These are phyloP conservation scores for Pichia nanzhaoensis DNA, from an alignment of 805 yeast genomes.

Conservation along the genomic window DNA sequence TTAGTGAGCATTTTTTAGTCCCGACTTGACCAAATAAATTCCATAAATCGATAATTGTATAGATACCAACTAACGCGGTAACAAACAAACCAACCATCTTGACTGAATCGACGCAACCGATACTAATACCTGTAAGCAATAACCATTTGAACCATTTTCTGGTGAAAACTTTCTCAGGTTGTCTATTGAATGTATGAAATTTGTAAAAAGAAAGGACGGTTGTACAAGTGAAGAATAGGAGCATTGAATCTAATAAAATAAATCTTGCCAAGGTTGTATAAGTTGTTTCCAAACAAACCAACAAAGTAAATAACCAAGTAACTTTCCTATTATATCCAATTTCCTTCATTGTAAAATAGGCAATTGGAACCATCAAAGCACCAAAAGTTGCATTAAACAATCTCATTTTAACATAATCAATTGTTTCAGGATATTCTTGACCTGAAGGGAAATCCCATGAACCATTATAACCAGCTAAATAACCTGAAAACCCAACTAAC, in stretches of 20 bases:
- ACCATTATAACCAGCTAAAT: constrained; percentile 81
- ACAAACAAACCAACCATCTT: constrained; percentile 96
- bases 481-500: constrained; percentile 73
- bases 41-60: constrained; percentile 89
- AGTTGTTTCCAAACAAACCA: constrained; percentile 78
- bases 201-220: constrained; percentile 67
- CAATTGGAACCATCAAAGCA: constrained; percentile 77
- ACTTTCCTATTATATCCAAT: constrained; percentile 67
- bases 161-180: constrained; percentile 44
- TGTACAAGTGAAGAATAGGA: constrained; percentile 81
- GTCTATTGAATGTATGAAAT: constrained; percentile 55
- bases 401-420: constrained; percentile 82
- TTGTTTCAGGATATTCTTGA: constrained; percentile 61
- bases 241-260: constrained; percentile 86
- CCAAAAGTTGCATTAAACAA: constrained; percentile 80
- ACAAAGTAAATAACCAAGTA: constrained; percentile 70
- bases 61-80: constrained; percentile 81
- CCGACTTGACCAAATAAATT: constrained; percentile 68
- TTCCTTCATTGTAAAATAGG: constrained; percentile 73
- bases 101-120: constrained; percentile 89
- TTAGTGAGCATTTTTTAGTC: constrained; percentile 22
- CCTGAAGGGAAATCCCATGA: constrained; percentile 87
- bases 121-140: constrained; percentile 68
- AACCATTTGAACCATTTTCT: constrained; percentile 94
- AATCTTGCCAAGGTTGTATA: constrained; percentile 83